phyloP scores from a whole-genome alignment of 2,329 filamentous ascomycete genomes.

The Atkinsonella hypoxylon region DNA sequence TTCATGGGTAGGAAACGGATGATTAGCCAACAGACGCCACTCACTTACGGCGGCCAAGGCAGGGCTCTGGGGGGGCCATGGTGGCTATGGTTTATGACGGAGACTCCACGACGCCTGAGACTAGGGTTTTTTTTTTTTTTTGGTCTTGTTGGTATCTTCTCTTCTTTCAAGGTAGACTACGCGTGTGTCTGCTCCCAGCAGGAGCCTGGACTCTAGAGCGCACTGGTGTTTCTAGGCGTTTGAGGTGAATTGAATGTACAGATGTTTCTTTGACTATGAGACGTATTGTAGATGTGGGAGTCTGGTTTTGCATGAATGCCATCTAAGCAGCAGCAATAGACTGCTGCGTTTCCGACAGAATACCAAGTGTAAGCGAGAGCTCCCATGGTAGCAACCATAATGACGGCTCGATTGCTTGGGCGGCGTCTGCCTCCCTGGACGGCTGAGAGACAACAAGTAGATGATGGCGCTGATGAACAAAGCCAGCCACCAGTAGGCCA shows the following conservation, averaged over 20 bases:
- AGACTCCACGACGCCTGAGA: background rate
- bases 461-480: too few relatives aligned
- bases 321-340: too few relatives aligned
- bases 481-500: too few relatives aligned
- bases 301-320: too few relatives aligned
- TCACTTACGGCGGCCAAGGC: background rate
- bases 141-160: background rate
- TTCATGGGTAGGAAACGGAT: background rate
- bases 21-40: background rate
- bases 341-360: too few relatives aligned
- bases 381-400: too few relatives aligned
- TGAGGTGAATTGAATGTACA: background rate
- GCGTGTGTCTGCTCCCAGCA: constrained; percentile 3
- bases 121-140: background rate
- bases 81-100: background rate
- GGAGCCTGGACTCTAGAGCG: constrained; percentile 1
- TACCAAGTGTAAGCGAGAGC: too few relatives aligned
- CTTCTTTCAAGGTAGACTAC: constrained; percentile 4
- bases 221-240: constrained; percentile 5
- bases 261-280: background rate
- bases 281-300: too few relatives aligned
- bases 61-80: background rate
- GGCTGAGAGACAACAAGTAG: too few relatives aligned
- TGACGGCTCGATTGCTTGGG: too few relatives aligned
- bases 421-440: too few relatives aligned